Conservation (phyloP, 257 asterid species). For the Craterostigma plantagineum region DNA sequence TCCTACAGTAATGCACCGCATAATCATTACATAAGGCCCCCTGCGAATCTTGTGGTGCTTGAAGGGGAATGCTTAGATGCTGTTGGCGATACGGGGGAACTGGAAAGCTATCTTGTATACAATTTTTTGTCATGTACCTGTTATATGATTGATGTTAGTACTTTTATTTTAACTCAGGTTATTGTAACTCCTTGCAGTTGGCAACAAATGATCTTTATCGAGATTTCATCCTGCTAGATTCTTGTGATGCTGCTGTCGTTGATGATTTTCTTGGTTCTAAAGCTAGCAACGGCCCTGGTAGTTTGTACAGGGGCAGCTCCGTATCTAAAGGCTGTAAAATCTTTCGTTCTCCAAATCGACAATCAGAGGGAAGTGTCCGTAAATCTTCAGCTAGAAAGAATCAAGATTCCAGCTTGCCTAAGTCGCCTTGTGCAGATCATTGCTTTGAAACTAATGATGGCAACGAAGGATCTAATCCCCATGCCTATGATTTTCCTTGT, state of each 20-base stretch:
- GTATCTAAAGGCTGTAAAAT: slow-evolving; percentile 36
- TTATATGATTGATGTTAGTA: not conserved
- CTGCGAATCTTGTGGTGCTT: slow-evolving; percentile 84
- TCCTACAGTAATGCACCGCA: slow-evolving; percentile 20
- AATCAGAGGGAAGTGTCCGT: slow-evolving; percentile 30
- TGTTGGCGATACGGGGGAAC: slow-evolving; percentile 65
- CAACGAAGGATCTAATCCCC: slow-evolving; percentile 19
- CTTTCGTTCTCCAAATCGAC: slow-evolving; percentile 43
- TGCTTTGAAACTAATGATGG: slow-evolving; percentile 23
- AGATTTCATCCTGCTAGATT: slow-evolving; percentile 71
- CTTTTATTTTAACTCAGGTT: slow-evolving; percentile 5
- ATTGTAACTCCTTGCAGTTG: slow-evolving; percentile 36
- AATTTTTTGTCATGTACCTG: slow-evolving; percentile 1
- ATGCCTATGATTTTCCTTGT: slow-evolving; percentile 23
- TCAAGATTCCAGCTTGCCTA: slow-evolving; percentile 22
- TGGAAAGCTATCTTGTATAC: slow-evolving; percentile 87
- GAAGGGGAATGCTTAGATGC: slow-evolving; percentile 95
- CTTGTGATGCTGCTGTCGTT: slow-evolving; percentile 56
- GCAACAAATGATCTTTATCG: slow-evolving; percentile 69
- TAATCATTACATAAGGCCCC: slow-evolving; percentile 47
- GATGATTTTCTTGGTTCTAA: slow-evolving; percentile 35
- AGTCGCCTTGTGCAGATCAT: slow-evolving; percentile 21
- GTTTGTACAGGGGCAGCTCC: slow-evolving; percentile 23
- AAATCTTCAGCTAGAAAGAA: slow-evolving; percentile 31
- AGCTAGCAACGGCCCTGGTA: slow-evolving; percentile 25